Percentiles rank a stretch among this genome's conserved stretches.
These are phyloP conservation scores for Penicillium sp. DNA, from an alignment of 2,329 filamentous ascomycete species.

Conservation along the genomic window DNA sequence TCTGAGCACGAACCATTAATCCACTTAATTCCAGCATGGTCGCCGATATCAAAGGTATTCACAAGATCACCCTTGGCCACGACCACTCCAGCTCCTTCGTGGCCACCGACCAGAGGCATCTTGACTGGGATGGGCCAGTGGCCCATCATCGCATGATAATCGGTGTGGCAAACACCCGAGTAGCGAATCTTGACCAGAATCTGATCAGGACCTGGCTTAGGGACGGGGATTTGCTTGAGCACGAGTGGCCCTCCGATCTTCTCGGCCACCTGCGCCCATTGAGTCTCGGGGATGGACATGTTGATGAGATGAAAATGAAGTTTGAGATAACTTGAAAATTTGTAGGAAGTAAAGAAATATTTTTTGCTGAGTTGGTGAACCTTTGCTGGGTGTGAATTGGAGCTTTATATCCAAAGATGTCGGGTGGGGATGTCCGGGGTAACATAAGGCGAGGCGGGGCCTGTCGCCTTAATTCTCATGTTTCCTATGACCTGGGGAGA, in stretches of 20 bases:
- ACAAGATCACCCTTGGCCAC: constrained; percentile 74
- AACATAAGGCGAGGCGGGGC: not conserved
- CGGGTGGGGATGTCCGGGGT: not conserved
- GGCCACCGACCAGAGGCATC: constrained; percentile 78
- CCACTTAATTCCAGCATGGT: constrained; percentile 85
- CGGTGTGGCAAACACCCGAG: constrained; percentile 87
- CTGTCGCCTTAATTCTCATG: not conserved
- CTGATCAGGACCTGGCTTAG: constrained; percentile 78
- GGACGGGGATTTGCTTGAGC: constrained; percentile 65
- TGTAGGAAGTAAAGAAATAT: not conserved
- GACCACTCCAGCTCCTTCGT: constrained; percentile 72
- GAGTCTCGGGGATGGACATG: constrained; percentile 66
- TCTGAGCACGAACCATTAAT: constrained; percentile 79
- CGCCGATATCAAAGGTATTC: constrained; percentile 71
- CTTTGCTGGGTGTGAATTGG: not conserved
- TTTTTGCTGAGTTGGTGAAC: not conserved
- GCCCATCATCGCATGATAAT: constrained; percentile 75
- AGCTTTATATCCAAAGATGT: constrained; percentile 5
- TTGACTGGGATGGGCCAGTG: constrained; percentile 84
- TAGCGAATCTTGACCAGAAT: constrained; percentile 89
- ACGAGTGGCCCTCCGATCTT: constrained; percentile 66
- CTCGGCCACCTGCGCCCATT: constrained; percentile 91
- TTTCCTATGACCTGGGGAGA: not conserved
- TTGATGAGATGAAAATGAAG: not conserved
- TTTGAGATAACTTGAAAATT: not conserved